A percentile compares a stretch with the other conserved stretches of the same genome.
Conservation (phyloP, 2,329 filamentous ascomycete species). For the Pseudogymnoascus sp. region DNA sequence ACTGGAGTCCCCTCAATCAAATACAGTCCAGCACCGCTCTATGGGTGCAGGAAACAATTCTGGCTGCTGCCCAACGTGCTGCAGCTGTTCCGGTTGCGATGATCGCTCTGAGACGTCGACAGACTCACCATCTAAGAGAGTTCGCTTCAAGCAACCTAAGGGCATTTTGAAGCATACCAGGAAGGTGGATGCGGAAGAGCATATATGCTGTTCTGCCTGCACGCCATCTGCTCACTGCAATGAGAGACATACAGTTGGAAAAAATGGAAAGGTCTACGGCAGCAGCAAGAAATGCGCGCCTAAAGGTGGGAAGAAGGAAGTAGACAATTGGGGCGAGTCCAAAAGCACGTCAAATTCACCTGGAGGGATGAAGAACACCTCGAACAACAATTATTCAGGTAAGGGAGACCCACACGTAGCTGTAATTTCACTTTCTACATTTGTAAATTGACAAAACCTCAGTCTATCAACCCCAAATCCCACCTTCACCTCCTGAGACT, state of each 20-base stretch:
- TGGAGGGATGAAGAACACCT: neutral
- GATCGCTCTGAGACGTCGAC: neutral
- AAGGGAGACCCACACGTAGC: neutral
- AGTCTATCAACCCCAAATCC: neutral
- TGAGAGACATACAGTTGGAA: neutral
- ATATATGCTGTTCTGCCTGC: slow-evolving; percentile 1
- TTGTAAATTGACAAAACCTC: neutral
- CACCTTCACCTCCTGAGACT: neutral
- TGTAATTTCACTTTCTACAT: neutral
- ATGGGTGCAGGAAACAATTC: neutral
- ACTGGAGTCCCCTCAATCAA: neutral
- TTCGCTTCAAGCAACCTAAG: neutral
- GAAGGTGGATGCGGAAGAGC: neutral
- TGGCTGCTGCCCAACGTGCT: neutral
- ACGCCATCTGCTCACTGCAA: neutral
- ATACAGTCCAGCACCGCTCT: neutral
- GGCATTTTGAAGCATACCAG: neutral
- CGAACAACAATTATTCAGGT: neutral
- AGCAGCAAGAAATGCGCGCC: neutral
- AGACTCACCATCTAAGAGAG: neutral
- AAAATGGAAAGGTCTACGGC: neutral
- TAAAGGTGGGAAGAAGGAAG: neutral
- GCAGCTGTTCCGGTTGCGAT: neutral
- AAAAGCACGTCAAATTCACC: neutral
- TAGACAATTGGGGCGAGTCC: neutral